Base-by-base conservation (phyloP, 345 rosid species). In the Lepidium africanum region DNA sequence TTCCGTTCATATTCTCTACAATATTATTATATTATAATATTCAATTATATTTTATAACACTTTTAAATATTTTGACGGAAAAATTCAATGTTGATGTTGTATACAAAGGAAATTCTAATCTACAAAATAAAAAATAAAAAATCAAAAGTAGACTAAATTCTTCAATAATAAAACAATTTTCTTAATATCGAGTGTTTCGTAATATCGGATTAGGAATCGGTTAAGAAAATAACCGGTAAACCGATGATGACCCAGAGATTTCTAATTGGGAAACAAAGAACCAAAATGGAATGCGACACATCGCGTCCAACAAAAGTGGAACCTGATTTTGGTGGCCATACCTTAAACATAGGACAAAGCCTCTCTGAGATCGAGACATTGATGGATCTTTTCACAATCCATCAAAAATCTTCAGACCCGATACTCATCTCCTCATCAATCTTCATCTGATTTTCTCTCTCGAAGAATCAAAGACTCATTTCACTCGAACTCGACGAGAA, bases 341-440 rank as follows among this genome's bases (percentile, higher is more conserved):
- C 77, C 77, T 15, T 51, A 59, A 74, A 52, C 68, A 51, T 53
- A 50, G 73, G 77, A 53, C 7, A 27, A 35, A 41, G 23, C 9
- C n/a, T n/a, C n/a, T 17, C 1, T 40, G 30, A 73, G 72, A 66
- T 59, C 68, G 72, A 73, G 72, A 73, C 27, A 59, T 67, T 67
- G 65, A 63, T 54, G 46, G 15, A 65, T 40, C 30, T 47, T 9
- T 43, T 23, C 62, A 5, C 23, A 19, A 5, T 48, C 25, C 56
- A 38, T 49, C 51, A 3, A 36, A 27, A 13, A 23, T 13, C 53
- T 40, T 41, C 39, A 25, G 1, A 63, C 17, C 59, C 59, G 59
- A 32, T 65, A 32, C 14, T 64, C 21, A 39, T 56, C 50, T 36
- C 37, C 59, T 55, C 42, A 36, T 9, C 13, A 60, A 60, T 52